phyloP scores from a whole-genome alignment of 1,284 basidiomycete genomes.

The Mycosarcoma maydis region DNA sequence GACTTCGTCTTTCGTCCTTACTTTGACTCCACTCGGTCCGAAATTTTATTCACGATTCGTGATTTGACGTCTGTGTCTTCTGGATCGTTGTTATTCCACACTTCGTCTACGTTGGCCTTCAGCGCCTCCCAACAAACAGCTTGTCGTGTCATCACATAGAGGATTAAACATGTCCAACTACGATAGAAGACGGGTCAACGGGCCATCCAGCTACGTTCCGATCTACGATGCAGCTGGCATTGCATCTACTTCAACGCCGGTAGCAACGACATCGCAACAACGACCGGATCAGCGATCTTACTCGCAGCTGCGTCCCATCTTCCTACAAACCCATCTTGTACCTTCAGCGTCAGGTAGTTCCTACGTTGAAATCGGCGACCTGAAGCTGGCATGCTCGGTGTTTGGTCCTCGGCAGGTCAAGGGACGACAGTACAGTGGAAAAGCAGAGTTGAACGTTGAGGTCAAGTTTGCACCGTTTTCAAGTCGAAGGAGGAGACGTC shows the following conservation, averaged over 20 bases:
- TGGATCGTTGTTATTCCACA: neutral
- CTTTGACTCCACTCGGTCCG: slow-evolving; percentile 15
- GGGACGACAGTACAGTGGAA: slow-evolving; percentile 79
- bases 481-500: slow-evolving; percentile 77
- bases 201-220: slow-evolving; percentile 28
- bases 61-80: neutral
- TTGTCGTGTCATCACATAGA: no score
- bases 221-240: slow-evolving; percentile 11
- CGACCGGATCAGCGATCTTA: slow-evolving; percentile 25
- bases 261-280: slow-evolving; percentile 14
- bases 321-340: slow-evolving; percentile 83
- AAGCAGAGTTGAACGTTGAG: slow-evolving; percentile 89
- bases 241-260: slow-evolving; percentile 7
- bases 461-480: slow-evolving; percentile 97
- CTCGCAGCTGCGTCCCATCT: slow-evolving; percentile 69
- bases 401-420: slow-evolving; percentile 91
- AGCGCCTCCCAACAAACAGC: no score
- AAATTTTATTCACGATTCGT: no score
- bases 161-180: slow-evolving; percentile 45
- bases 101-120: no score
- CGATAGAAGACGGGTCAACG: slow-evolving; percentile 46
- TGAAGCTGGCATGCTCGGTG: slow-evolving; percentile 95
- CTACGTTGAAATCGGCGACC: slow-evolving; percentile 87
- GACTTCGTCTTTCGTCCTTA: neutral
- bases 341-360: slow-evolving; percentile 93